Base-by-base conservation (phyloP, 345 rosid species). In the Pistacia atlantica region DNA sequence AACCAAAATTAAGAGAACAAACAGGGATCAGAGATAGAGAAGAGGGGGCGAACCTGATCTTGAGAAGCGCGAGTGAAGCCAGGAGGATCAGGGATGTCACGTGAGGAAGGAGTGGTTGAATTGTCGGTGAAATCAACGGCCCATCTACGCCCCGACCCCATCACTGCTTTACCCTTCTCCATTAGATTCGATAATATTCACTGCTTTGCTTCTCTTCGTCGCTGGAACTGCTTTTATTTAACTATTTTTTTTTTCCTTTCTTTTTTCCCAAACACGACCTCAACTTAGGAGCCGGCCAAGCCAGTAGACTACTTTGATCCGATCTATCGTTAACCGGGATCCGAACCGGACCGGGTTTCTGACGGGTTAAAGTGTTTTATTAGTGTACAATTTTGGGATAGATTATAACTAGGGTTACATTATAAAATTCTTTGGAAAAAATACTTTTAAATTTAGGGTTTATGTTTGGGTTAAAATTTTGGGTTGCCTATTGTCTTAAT, bases 91-190 rank as follows among this genome's bases (percentile, higher is more conserved):
- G 90, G 91, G 81, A 94, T 78, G 57, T 97, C 99, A 38, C 98
- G 99, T 28, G 97, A 85, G 77, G 94, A 84, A 59, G 90, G 93
- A 75, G 89, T 80, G n/a, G 86, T 75, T 1, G 98, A 97, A 79
- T 90, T 87, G 77, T 94, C 99, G 37, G 94, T 85, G 91, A 97
- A 97, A 69, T 97, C 98, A 8, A 97, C 89, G 64, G 97, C 97
- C 99, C 99, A 97, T 84, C 99, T 87, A 46, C 99, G 85, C 48
- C 99, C 99, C 28, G 91, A 72, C 5, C 98, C 98, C 94, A 97
- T 87, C 75, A 94, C 97, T 79, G 86, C 98, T 88, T 97, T 97
- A 1, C 99, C 99, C 78, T 94, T 97, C 55, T 97, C 99, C 99
- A 97, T 97, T 67, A 33, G 45, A 46, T 72, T 28, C 49, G 14